Percentiles rank a stretch among this genome's conserved stretches.
Evolutionary conservation across 2,329 filamentous ascomycete species (phyloP).

Genomic region (Penicillium brevicompactum): DNA sequence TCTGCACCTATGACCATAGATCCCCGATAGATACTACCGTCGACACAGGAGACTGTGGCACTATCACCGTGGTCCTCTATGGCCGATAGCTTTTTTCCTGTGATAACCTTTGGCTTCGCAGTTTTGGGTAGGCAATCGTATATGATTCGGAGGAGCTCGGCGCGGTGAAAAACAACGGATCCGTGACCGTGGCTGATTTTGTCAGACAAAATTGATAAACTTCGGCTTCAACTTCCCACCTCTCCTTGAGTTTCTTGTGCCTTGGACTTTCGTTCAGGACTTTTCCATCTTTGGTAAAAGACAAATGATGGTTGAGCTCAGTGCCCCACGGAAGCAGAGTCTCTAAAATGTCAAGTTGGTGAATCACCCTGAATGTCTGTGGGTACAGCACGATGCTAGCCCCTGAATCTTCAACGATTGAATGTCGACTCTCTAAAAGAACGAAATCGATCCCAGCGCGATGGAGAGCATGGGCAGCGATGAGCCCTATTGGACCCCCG

Average conservation of each 20-base stretch:
- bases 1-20: conserved; percentile 17
- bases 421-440: conserved; percentile 32
- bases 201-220: background rate
- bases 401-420: conserved; percentile 29
- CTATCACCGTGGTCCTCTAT: background rate
- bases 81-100: background rate
- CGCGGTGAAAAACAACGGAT: conserved; percentile 14
- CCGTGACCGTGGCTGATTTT: conserved; percentile 7
- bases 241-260: background rate
- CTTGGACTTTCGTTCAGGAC: conserved; percentile 7
- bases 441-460: conserved; percentile 36
- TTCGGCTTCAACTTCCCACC: conserved; percentile 7
- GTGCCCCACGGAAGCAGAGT: background rate
- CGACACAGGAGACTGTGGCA: background rate
- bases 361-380: conserved; percentile 23
- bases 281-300: conserved; percentile 8
- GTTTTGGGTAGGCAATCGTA: conserved; percentile 12
- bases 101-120: conserved; percentile 2
- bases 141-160: conserved; percentile 9
- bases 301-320: conserved; percentile 9
- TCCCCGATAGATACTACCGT: conserved; percentile 1
- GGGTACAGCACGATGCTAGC: conserved; percentile 32
- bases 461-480: conserved; percentile 19
- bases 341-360: conserved; percentile 34
- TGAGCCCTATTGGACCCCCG: conserved; percentile 21